A percentile compares a stretch with the other conserved stretches of the same genome.
Evolutionary conservation across 2,329 filamentous ascomycete species (phyloP).

Genomic region (Didymellaceae sp.): DNA sequence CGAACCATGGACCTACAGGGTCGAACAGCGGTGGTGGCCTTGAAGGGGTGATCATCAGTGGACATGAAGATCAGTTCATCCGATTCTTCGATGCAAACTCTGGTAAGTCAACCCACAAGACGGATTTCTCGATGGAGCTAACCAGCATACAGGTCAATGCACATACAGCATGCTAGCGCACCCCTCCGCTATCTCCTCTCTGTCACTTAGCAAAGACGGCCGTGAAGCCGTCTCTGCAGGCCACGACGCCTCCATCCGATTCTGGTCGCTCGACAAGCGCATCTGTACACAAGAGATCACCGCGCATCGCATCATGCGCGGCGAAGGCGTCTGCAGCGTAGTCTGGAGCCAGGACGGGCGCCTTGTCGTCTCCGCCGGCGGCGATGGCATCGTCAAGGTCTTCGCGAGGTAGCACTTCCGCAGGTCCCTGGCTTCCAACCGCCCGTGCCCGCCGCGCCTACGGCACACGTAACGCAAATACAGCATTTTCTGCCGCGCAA

Average conservation of each 20-base stretch:
- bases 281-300: slow-evolving; percentile 96
- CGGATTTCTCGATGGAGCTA: background rate
- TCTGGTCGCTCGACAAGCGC: slow-evolving; percentile 97
- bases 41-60: slow-evolving; percentile 93
- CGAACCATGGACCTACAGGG: slow-evolving; percentile 81
- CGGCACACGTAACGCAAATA: background rate
- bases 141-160: slow-evolving; percentile 77
- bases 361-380: slow-evolving; percentile 92
- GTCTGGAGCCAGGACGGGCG: slow-evolving; percentile 96
- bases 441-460: background rate
- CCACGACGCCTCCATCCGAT: slow-evolving; percentile 92
- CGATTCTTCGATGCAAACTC: slow-evolving; percentile 98
- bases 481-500: too few species aligned
- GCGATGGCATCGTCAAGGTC: slow-evolving; percentile 95
- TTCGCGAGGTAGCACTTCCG: slow-evolving; percentile 57
- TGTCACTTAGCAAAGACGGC: slow-evolving; percentile 91
- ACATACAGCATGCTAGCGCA: slow-evolving; percentile 99
- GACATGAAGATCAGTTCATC: slow-evolving; percentile 95
- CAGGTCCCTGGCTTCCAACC: background rate
- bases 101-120: slow-evolving; percentile 66
- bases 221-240: slow-evolving; percentile 94
- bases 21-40: slow-evolving; percentile 74
- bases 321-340: slow-evolving; percentile 91
- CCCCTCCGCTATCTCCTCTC: slow-evolving; percentile 86
- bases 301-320: slow-evolving; percentile 90